These are phyloP conservation scores for Ceratocystis destructans DNA, from an alignment of 2,329 filamentous ascomycete genomes.

Conservation along the genomic window DNA sequence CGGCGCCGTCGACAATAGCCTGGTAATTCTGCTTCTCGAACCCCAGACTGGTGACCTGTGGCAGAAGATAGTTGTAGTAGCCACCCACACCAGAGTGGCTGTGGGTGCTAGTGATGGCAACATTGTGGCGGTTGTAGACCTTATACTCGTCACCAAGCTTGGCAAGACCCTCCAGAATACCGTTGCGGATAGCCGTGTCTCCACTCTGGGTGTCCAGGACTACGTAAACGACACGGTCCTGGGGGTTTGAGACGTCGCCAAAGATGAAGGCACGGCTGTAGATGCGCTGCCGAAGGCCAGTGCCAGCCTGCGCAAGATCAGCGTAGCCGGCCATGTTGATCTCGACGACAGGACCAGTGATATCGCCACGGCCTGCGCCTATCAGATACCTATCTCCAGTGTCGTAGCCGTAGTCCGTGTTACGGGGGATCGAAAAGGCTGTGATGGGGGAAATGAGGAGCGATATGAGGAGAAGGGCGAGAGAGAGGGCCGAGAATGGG, in stretches of 20 bases:
- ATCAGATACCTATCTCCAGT: conserved; percentile 30
- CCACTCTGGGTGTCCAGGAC: conserved; percentile 77
- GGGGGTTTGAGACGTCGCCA: conserved; percentile 48
- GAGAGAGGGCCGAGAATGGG: background rate
- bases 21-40: conserved; percentile 76
- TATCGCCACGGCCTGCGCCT: conserved; percentile 41
- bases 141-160: conserved; percentile 57
- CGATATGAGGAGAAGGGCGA: background rate
- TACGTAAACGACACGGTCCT: conserved; percentile 68
- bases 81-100: conserved; percentile 80
- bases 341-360: conserved; percentile 65
- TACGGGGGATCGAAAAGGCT: background rate
- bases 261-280: conserved; percentile 82
- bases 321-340: conserved; percentile 87
- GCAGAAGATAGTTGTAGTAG: conserved; percentile 84
- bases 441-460: background rate
- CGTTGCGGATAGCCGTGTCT: conserved; percentile 74
- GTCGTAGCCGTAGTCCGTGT: background rate
- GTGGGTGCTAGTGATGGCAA: conserved; percentile 85
- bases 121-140: conserved; percentile 61
- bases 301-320: conserved; percentile 62
- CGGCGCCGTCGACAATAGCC: conserved; percentile 71
- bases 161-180: conserved; percentile 59
- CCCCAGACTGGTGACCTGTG: conserved; percentile 74
- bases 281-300: conserved; percentile 68